These are phyloP conservation scores for Sanghuangporus sanghuang DNA, from an alignment of 1,284 basidiomycete species.

Conservation along the genomic window DNA sequence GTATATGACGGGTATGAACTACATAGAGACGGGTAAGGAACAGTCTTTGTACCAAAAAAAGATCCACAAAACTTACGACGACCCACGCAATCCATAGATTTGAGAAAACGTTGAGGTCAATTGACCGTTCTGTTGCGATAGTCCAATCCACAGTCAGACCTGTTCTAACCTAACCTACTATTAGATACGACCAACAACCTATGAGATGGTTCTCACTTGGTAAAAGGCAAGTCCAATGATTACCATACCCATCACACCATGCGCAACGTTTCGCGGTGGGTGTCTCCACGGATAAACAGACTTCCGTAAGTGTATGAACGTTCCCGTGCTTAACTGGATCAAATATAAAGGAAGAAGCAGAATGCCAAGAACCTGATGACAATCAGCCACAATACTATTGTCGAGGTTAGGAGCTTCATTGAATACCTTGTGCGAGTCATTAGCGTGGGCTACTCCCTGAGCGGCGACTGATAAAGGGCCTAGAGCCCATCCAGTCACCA, in stretches of 20 bases:
- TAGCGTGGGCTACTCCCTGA: conserved; percentile 38
- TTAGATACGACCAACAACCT: conserved; percentile 4
- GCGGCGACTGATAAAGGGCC: conserved; percentile 45
- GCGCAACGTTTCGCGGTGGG: conserved; percentile 45
- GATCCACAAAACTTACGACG: conserved; percentile 30
- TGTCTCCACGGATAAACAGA: conserved; percentile 32
- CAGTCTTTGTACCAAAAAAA: neutral
- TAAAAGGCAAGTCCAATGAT: conserved; percentile 42
- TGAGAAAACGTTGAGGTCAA: conserved; percentile 31
- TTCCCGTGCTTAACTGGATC: conserved; percentile 50
- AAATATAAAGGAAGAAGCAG: conserved; percentile 50
- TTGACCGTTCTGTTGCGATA: conserved; percentile 30
- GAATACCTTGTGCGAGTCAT: conserved; percentile 40
- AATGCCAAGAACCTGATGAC: conserved; percentile 51
- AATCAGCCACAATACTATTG: too few relatives aligned
- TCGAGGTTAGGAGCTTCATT: conserved; percentile 24
- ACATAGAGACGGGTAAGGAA: neutral
- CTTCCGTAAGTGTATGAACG: conserved; percentile 45
- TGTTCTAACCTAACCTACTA: conserved; percentile 30
- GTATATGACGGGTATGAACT: conserved; percentile 42
- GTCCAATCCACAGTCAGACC: conserved; percentile 40
- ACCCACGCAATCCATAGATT: conserved; percentile 39
- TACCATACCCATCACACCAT: conserved; percentile 41
- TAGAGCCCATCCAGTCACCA: conserved; percentile 45
- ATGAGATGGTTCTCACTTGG: conserved; percentile 32